Evolutionary conservation across 331 rosid genomes (phyloP), one percentile per base, ranked within the genome.

Genomic region (Quercus lobata): DNA sequence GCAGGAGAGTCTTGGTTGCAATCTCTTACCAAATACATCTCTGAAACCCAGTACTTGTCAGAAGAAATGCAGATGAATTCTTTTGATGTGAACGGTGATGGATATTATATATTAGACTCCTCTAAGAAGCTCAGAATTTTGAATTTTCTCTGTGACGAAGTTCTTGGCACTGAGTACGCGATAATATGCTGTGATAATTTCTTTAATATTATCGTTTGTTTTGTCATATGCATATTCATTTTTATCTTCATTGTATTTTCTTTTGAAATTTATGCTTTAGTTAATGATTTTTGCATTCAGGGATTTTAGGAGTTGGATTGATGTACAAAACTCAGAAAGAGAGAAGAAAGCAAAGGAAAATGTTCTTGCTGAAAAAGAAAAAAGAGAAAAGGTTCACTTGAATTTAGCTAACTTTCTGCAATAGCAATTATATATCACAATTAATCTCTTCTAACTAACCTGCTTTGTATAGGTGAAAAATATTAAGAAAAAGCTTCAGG

Each of bases 101-200:
- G 85, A 54, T 94, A 94, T 70, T 76, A 81, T 75, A 70, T 58
- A 32, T 84, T 94, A 73, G 87, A 74, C 75, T 82, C 87, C 61
- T 89, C 93, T 8, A 83, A 21, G 24, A 94, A 88, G 71, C 94
- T 94, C 19, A 72, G 72, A 16, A 58, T 94, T 37, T 54, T 94
- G 78, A 92, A 84, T 83, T 91, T 88, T 82, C 88, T 94, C 2
- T 94, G 98, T 62, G 98, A 94, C 49, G 94, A 94, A 90, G 88
- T 87, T 81, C 80, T 88, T 54, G 37, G 82, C 73, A 88, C 94
- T n/a, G 66, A 21, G 97, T 94, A 82, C 87, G 98, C 80, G 55
- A 32, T 25, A 77, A 66, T 21, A 34, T 29, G 53, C 18, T 34
- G 5, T 57, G 41, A 65, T 78, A 76, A 53, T 77, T 49, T 65